Base-by-base conservation (phyloP, 106 monocot genomes). In the Posidonia australis region DNA sequence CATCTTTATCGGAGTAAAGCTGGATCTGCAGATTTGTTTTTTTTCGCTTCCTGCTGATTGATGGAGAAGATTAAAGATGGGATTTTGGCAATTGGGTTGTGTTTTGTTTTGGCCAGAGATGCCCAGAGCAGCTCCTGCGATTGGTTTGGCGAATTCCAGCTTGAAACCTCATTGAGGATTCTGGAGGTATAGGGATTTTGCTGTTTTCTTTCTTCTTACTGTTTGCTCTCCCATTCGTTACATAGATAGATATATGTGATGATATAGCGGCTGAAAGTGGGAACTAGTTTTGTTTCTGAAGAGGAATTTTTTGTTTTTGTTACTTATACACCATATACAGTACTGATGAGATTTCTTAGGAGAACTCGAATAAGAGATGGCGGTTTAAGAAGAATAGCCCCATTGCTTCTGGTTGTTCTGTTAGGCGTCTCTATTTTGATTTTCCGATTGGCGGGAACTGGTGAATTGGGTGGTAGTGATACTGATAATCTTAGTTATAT, bases 321-420 rank as follows among this genome's bases (percentile, higher is more conserved):
- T 2, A 54, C 17, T 19, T 19, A 5, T 10, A 54, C 12, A 1
- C 10, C 53, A 0, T 54, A 9, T 2, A 51, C 17, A 13, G 42
- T 62, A 19, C 1, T 51, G 9, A 80, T 84, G 80, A 66, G 60
- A 64, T 75, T 72, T 67, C 36, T 60, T 59, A 80, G 71, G 77
- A 80, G 64, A 75, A 62, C 77, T 51, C 63, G 77, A 22, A 16
- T 68, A 5, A 80, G 66, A 67, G 70, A 69, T 31, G 67, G 65
- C 16, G 48, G 72, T 11, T 70, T 77, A 23, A 62, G 77, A 59
- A 54, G 71, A 48, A 12, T 72, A 24, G 24, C 67, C 31, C 77
- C 84, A 1, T 13, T 80, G 28, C 0, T 72, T 20, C 68, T 75
- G 23, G 17, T 65, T 17, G 71, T 69, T 29, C 64, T 78, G 0